Percentiles rank a stretch among this genome's conserved stretches.
These are phyloP conservation scores for Vanderwaltozyma yarrowii DNA, from an alignment of 805 yeast genomes.

Conservation along the genomic window DNA sequence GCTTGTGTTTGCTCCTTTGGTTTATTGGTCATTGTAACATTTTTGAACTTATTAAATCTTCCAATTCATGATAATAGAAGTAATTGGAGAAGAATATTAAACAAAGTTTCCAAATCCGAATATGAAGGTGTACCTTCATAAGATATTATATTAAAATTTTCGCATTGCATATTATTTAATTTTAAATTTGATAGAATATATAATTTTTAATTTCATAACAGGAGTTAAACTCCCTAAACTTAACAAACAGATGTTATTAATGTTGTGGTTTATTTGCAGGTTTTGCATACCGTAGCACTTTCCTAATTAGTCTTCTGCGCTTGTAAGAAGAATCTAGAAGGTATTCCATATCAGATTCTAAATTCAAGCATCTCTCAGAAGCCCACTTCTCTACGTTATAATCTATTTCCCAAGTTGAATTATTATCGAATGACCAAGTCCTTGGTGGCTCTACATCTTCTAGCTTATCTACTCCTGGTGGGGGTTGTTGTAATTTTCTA, in stretches of 20 bases:
- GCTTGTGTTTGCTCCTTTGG: slow-evolving; percentile 48
- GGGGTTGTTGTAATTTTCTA: slow-evolving; percentile 43
- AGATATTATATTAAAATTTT: background rate
- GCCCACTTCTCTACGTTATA: slow-evolving; percentile 43
- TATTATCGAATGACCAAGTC: slow-evolving; percentile 61
- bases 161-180: slow-evolving; percentile 1
- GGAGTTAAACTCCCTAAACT: background rate
- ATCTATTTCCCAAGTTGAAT: slow-evolving; percentile 59
- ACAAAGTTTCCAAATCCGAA: slow-evolving; percentile 49
- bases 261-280: slow-evolving; percentile 20
- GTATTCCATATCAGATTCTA: slow-evolving; percentile 40
- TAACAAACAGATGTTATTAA: no score
- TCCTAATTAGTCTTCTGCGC: slow-evolving; percentile 46
- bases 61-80: slow-evolving; percentile 67
- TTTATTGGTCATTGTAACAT: slow-evolving; percentile 40
- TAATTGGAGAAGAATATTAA: slow-evolving; percentile 49
- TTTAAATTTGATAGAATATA: background rate
- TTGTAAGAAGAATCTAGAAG: slow-evolving; percentile 39
- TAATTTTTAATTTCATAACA: background rate
- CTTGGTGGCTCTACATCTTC: slow-evolving; percentile 53
- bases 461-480: slow-evolving; percentile 51
- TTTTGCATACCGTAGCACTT: slow-evolving; percentile 38
- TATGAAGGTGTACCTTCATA: slow-evolving; percentile 84
- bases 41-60: slow-evolving; percentile 46
- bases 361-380: slow-evolving; percentile 32